These are phyloP conservation scores for Geopyxis carbonaria DNA, from an alignment of 495 filamentous ascomycete genomes.

Conservation along the genomic window DNA sequence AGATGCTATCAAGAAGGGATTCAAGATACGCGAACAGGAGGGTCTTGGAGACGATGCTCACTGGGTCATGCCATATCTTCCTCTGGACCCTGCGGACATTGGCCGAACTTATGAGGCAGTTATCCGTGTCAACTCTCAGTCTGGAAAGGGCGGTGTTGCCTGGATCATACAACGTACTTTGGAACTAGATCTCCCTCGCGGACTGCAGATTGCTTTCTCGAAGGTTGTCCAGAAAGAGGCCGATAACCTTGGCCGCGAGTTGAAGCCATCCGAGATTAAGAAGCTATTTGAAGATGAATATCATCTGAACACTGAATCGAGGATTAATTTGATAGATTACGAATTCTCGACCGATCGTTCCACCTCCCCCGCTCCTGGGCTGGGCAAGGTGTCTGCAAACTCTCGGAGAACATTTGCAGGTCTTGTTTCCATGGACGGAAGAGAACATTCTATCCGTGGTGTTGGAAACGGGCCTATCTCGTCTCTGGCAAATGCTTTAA, in stretches of 20 bases:
- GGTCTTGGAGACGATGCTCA: slow-evolving; percentile 42
- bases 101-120: slow-evolving; percentile 92
- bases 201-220: slow-evolving; percentile 80
- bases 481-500: slow-evolving; percentile 66
- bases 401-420: slow-evolving; percentile 74
- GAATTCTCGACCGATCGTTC: slow-evolving; percentile 75
- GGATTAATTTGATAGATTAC: slow-evolving; percentile 84
- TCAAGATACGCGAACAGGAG: slow-evolving; percentile 48
- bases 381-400: slow-evolving; percentile 57
- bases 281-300: slow-evolving; percentile 77
- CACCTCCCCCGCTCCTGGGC: slow-evolving; percentile 50
- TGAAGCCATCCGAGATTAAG: slow-evolving; percentile 66
- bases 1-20: slow-evolving; percentile 97
- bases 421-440: slow-evolving; percentile 65
- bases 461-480: slow-evolving; percentile 83
- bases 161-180: slow-evolving; percentile 83
- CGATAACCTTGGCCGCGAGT: slow-evolving; percentile 60
- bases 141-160: slow-evolving; percentile 85
- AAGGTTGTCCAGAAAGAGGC: slow-evolving; percentile 67
- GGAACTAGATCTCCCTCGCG: slow-evolving; percentile 82
- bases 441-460: slow-evolving; percentile 61
- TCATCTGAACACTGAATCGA: slow-evolving; percentile 52
- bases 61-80: slow-evolving; percentile 74
- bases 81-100: slow-evolving; percentile 83
- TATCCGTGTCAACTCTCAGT: slow-evolving; percentile 94